Evolutionary conservation across 345 rosid genomes (phyloP).

Genomic region (Camelina laxa): DNA sequence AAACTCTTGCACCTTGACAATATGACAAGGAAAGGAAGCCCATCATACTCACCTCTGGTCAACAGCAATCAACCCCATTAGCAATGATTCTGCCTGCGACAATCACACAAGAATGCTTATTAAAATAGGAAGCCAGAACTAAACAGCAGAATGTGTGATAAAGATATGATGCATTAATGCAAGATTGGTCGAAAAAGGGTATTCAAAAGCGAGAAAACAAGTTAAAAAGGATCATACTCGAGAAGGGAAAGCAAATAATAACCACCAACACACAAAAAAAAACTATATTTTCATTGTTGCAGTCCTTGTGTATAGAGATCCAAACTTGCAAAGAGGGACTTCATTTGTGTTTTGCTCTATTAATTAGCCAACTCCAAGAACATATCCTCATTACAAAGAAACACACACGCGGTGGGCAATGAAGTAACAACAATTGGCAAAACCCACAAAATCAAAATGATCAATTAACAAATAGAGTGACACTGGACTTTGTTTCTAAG

Average conservation of each 20-base stretch:
- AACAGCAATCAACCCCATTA: slow-evolving; percentile 44
- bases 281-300: not conserved
- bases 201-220: not conserved
- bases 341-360: not conserved
- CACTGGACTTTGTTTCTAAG: slow-evolving; percentile 7
- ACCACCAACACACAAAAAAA: slow-evolving; percentile 6
- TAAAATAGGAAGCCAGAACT: not conserved
- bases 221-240: not conserved
- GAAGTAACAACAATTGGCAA: slow-evolving; percentile 6
- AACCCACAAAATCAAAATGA: slow-evolving; percentile 4
- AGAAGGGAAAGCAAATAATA: not conserved
- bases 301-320: not conserved
- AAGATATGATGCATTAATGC: not conserved
- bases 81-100: slow-evolving; percentile 45
- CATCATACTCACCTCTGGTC: slow-evolving; percentile 50
- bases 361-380: slow-evolving; percentile 19
- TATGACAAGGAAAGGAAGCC: not conserved
- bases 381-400: slow-evolving; percentile 12
- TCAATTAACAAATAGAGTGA: not conserved
- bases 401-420: not conserved
- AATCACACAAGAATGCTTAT: slow-evolving; percentile 5
- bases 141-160: slow-evolving; percentile 1
- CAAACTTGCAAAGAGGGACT: not conserved
- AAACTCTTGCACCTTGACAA: not conserved
- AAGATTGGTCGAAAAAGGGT: not conserved